Conservation (phyloP, 2,329 filamentous ascomycete species). For the Seiridium unicorne region DNA sequence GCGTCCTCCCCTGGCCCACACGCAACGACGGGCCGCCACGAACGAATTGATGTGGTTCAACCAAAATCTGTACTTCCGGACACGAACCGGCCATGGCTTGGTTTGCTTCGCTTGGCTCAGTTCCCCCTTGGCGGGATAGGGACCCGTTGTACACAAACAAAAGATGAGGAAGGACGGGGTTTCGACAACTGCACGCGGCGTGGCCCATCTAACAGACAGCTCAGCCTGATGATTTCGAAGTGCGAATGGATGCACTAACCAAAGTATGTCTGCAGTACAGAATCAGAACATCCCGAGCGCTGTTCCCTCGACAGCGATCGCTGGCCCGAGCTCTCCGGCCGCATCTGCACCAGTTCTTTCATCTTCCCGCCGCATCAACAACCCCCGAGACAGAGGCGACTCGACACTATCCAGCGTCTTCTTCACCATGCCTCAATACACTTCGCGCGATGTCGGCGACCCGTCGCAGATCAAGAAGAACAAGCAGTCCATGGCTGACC, state of each 20-base stretch:
- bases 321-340: slow-evolving; percentile 13
- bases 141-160: not conserved
- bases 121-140: not conserved
- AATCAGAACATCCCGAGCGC: slow-evolving; percentile 12
- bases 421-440: slow-evolving; percentile 62
- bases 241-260: slow-evolving; percentile 11
- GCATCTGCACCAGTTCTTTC: not conserved
- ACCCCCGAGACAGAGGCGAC: slow-evolving; percentile 13
- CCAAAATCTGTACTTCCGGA: slow-evolving; percentile 3
- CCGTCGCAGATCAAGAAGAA: slow-evolving; percentile 78
- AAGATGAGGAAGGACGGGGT: slow-evolving; percentile 9
- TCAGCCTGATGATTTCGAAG: not conserved
- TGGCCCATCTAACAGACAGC: slow-evolving; percentile 12
- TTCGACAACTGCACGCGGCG: slow-evolving; percentile 16
- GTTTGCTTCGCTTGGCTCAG: slow-evolving; percentile 7
- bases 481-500: slow-evolving; percentile 98
- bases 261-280: slow-evolving; percentile 16
- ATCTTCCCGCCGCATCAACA: not conserved
- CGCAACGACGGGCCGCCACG: not conserved
- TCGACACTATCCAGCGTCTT: slow-evolving; percentile 18
- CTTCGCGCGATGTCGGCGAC: slow-evolving; percentile 65
- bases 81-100: not conserved
- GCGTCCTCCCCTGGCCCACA: not conserved
- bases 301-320: slow-evolving; percentile 15
- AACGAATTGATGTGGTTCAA: slow-evolving; percentile 4